phyloP scores from a whole-genome alignment of 2,329 filamentous ascomycete species.

The Venturiaceae sp. region DNA sequence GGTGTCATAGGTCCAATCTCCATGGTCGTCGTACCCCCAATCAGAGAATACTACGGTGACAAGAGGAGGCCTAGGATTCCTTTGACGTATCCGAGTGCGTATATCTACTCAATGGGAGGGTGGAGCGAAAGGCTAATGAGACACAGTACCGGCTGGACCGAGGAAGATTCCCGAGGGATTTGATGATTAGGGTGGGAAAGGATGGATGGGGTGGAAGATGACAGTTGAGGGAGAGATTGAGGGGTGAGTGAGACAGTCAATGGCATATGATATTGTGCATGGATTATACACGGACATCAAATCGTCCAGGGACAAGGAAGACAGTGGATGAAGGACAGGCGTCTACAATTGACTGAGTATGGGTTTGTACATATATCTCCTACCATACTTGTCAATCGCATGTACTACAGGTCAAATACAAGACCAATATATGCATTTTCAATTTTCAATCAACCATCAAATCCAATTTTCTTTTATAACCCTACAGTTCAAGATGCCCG shows the following conservation, averaged over 20 bases:
- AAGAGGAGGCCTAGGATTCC: conserved; percentile 63
- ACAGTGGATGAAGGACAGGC: not conserved
- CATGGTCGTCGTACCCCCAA: conserved; percentile 62
- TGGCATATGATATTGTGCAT: not conserved
- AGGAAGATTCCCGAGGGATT: conserved; percentile 10
- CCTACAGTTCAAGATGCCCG: not conserved
- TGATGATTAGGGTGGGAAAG: conserved; percentile 5
- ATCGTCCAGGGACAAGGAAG: not conserved
- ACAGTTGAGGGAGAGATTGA: not conserved
- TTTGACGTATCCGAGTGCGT: conserved; percentile 83
- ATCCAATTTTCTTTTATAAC: not conserved
- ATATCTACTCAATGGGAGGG: not conserved
- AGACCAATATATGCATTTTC: not conserved
- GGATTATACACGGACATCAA: not conserved
- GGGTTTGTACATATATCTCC: not conserved
- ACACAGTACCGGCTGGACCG: conserved; percentile 9
- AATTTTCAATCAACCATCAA: not conserved
- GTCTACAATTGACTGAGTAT: not conserved
- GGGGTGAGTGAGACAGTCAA: not conserved
- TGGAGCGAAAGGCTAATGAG: conserved; percentile 7
- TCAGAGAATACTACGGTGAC: conserved; percentile 69
- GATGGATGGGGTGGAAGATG: not conserved
- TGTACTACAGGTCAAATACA: not conserved
- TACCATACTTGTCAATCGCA: not conserved
- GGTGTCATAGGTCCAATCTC: conserved; percentile 63